Evolutionary conservation across 2,329 filamentous ascomycete species (phyloP).

Genomic region (Mycocentrospora acerina): DNA sequence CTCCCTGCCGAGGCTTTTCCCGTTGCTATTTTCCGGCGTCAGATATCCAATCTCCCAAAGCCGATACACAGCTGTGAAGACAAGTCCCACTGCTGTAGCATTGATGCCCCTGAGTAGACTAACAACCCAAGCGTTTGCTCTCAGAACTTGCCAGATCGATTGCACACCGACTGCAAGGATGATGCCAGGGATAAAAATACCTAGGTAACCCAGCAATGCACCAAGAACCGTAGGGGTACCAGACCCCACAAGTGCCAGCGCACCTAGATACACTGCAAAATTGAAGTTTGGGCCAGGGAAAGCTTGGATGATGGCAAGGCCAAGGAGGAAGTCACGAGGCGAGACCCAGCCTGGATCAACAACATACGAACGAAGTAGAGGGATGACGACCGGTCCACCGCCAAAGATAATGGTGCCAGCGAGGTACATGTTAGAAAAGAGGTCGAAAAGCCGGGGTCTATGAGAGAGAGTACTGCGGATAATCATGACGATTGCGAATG

Average conservation of each 20-base stretch:
- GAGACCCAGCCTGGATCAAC: slow-evolving; percentile 71
- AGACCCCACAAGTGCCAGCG: slow-evolving; percentile 37
- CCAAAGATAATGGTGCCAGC: slow-evolving; percentile 63
- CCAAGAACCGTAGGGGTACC: slow-evolving; percentile 33
- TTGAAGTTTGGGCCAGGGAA: slow-evolving; percentile 67
- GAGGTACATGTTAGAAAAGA: slow-evolving; percentile 74
- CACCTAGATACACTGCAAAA: slow-evolving; percentile 49
- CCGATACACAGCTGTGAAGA: slow-evolving; percentile 49
- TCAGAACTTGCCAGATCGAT: slow-evolving; percentile 42
- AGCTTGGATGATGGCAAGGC: slow-evolving; percentile 69
- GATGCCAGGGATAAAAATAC: slow-evolving; percentile 46
- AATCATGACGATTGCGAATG: slow-evolving; percentile 60
- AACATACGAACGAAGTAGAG: slow-evolving; percentile 49
- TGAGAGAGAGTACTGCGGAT: slow-evolving; percentile 43
- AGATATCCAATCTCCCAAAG: slow-evolving; percentile 49
- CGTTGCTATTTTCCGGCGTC: slow-evolving; percentile 36
- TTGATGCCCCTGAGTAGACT: slow-evolving; percentile 45
- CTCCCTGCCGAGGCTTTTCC: slow-evolving; percentile 42
- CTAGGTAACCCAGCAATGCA: slow-evolving; percentile 42
- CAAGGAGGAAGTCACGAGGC: slow-evolving; percentile 70
- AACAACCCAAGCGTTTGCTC: slow-evolving; percentile 37
- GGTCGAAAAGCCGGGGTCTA: slow-evolving; percentile 54
- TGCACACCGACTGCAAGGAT: slow-evolving; percentile 41
- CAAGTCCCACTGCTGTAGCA: slow-evolving; percentile 46
- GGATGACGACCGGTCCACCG: slow-evolving; percentile 50